Conservation (phyloP, 768 basidiomycete genomes). For the Calocybe cyanea region DNA sequence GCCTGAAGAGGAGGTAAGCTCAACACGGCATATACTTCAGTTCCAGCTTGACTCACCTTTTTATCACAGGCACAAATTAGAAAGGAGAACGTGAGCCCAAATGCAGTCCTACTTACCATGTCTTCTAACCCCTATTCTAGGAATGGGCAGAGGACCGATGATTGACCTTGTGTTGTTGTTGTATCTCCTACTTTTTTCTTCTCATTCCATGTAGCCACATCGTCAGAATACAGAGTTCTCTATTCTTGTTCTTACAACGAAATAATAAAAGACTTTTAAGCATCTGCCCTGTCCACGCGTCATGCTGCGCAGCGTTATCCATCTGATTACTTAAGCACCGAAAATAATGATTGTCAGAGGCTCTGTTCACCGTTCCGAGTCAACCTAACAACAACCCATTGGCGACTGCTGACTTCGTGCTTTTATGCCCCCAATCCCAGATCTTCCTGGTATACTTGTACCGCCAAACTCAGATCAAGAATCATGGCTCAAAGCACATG, state of each 20-base stretch:
- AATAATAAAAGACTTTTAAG: too few species aligned
- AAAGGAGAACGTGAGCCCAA: conserved; percentile 88
- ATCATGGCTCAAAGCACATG: conserved; percentile 57
- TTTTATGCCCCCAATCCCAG: conserved; percentile 57
- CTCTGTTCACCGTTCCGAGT: too few species aligned
- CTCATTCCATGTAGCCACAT: conserved; percentile 19
- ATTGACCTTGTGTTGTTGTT: conserved; percentile 19
- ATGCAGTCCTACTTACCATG: conserved; percentile 3
- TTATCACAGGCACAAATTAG: conserved; percentile 87
- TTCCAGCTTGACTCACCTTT: conserved; percentile 10
- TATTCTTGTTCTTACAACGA: too few species aligned
- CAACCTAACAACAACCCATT: neutral
- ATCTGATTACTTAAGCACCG: neutral
- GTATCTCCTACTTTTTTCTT: conserved; percentile 13
- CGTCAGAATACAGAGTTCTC: too few species aligned
- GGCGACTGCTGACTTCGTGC: too few species aligned
- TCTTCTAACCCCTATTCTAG: conserved; percentile 33
- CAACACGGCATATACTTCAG: conserved; percentile 8
- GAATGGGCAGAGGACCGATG: conserved; percentile 95
- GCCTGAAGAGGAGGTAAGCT: conserved; percentile 89
- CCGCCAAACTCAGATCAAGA: conserved; percentile 57
- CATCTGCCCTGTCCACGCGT: neutral
- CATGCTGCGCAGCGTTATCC: neutral
- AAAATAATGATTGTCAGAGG: neutral
- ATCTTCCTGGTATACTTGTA: conserved; percentile 64